Base-by-base conservation (phyloP, 192 early-diverging fungal species). In the Chytriomyces sp. region DNA sequence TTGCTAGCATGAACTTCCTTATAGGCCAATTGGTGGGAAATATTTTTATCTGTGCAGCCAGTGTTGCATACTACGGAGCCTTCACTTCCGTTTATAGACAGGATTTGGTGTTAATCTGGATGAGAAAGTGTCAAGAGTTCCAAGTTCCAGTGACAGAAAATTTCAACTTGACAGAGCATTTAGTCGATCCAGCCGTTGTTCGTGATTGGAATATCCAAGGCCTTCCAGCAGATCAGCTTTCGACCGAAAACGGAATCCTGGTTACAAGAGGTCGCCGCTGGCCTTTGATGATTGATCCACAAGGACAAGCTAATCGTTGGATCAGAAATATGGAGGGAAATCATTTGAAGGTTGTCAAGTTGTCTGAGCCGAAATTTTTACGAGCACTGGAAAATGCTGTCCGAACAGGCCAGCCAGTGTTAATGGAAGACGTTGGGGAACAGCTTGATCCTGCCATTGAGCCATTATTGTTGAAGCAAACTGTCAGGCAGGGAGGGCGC, bases 191-290 rank as follows among this genome's bases (percentile, higher is more conserved):
- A 0, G 81, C 84, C 7, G 72, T 81, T 10, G 80, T 88, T 22
- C 71, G 86, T 36, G 81, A 84, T 59, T 88, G 86, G 86, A 86
- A 86, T 61, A 84, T 88, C 75, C 83, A 84, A 62, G 86, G 86
- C 4, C 68, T 88, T 22, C 86, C 86, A 5, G 77, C 83, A 5
- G 86, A 88, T 57, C 58, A 72, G 39, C 74, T 88, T 12, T 88
- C 86, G 7, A 82, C 73, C 12, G 86, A 88, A 76, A 88, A 88
- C 58, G 86, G 85, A 0, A 81, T 88, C 26, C 66, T 88, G n/a
- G 82, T 85, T 28, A 83, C 85, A 6, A 49, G 80, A 40, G 84
- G 83, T 10, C 31, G 84, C 37, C 66, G 86, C 32, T 88, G 86
- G 86, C 86, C 86, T 5, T 72, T 86, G 14, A 86, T 86, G 85